These are phyloP conservation scores for Lolium rigidum DNA, from an alignment of 176 grass and related monocot genomes.

Conservation along the genomic window DNA sequence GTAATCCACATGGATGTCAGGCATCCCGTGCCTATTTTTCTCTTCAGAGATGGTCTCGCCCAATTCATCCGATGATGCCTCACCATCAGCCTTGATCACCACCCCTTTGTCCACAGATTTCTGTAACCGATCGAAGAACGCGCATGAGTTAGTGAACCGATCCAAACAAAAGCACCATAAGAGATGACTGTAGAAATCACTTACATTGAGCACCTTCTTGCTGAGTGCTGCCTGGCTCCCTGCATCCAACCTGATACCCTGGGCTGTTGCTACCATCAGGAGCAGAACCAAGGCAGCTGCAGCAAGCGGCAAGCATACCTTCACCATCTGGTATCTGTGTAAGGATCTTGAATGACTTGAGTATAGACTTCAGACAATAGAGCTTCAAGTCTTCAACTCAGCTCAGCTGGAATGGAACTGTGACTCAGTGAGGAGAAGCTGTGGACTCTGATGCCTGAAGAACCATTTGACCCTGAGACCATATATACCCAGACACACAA, in stretches of 20 bases:
- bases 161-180: neutral
- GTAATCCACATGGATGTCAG: constrained; percentile 77
- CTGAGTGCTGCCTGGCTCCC: constrained; percentile 47
- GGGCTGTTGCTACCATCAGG: constrained; percentile 31
- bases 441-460: constrained; percentile 39
- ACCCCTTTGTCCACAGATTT: constrained; percentile 31
- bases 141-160: neutral
- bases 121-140: constrained; percentile 19
- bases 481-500: constrained; percentile 44
- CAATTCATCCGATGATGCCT: constrained; percentile 17
- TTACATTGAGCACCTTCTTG: constrained; percentile 52
- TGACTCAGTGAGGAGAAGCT: neutral
- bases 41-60: constrained; percentile 40
- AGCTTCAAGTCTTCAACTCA: neutral
- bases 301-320: constrained; percentile 2
- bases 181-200: neutral
- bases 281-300: constrained; percentile 30
- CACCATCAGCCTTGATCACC: constrained; percentile 16
- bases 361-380: neutral
- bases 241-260: constrained; percentile 66
- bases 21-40: constrained; percentile 47
- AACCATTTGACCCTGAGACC: constrained; percentile 45
- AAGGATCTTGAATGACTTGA: neutral
- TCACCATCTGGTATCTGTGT: constrained; percentile 22
- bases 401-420: constrained; percentile 38